A percentile compares a stretch with the other conserved stretches of the same genome.
These are phyloP conservation scores for Emmonsiellopsis sp. DNA, from an alignment of 2,329 filamentous ascomycete species.

Conservation along the genomic window DNA sequence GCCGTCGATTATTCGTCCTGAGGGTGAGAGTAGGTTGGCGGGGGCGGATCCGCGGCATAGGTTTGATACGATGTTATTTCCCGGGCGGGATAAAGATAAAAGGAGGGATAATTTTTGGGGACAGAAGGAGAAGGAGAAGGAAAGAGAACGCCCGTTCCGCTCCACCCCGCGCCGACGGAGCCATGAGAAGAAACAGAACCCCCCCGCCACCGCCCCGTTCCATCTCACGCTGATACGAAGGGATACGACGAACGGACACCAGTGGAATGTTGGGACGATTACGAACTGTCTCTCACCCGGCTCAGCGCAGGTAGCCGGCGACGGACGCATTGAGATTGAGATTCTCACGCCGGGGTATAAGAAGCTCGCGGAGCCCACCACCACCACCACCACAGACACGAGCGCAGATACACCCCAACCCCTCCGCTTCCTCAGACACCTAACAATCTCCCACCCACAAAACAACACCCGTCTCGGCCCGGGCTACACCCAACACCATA, in stretches of 20 bases:
- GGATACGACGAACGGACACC: slow-evolving; percentile 57
- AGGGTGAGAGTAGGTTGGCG: no score
- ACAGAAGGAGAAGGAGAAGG: no score
- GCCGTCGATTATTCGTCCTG: not conserved
- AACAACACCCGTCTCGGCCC: not conserved
- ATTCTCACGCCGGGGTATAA: slow-evolving; percentile 52
- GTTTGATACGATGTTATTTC: not conserved
- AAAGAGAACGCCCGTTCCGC: no score
- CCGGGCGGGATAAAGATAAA: not conserved
- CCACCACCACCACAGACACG: not conserved
- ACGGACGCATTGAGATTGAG: slow-evolving; percentile 41
- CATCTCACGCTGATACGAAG: slow-evolving; percentile 59
- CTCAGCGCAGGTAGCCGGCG: slow-evolving; percentile 6
- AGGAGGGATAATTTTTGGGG: no score
- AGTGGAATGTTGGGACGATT: slow-evolving; percentile 68
- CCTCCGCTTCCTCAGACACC: slow-evolving; percentile 10
- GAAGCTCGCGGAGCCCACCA: slow-evolving; percentile 39
- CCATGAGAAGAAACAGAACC: not conserved
- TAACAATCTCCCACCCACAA: slow-evolving; percentile 8
- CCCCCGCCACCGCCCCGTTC: slow-evolving; percentile 17
- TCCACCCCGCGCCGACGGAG: not conserved
- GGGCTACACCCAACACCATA: not conserved
- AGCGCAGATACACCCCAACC: not conserved
- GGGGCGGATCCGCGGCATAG: not conserved
- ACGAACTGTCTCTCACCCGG: slow-evolving; percentile 23